phyloP scores from a whole-genome alignment of 345 rosid genomes.

The Salix arbutifolia region DNA sequence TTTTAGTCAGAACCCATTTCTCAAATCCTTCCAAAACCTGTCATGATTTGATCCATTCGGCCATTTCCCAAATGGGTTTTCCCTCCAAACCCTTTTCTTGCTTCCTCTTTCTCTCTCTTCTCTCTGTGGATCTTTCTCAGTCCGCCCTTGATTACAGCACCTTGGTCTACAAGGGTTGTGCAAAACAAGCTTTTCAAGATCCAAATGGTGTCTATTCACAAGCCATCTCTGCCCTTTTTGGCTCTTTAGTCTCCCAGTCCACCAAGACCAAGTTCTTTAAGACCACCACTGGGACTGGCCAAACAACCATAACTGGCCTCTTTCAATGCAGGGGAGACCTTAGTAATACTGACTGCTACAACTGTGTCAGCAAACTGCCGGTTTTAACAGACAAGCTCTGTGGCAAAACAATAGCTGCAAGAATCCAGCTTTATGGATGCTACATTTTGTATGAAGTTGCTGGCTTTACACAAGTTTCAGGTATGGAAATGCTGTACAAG shows the following conservation, averaged over 20 bases:
- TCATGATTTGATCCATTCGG: slow-evolving; percentile 55
- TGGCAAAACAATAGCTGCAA: slow-evolving; percentile 66
- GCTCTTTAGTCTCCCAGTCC: slow-evolving; percentile 76
- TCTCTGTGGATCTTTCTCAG: slow-evolving; percentile 36
- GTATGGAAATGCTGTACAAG: slow-evolving; percentile 85
- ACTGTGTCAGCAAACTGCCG: slow-evolving; percentile 86
- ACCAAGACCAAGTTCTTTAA: slow-evolving; percentile 77
- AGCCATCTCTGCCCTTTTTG: slow-evolving; percentile 79
- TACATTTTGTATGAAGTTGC: slow-evolving; percentile 77
- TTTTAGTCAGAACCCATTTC: slow-evolving; percentile 25
- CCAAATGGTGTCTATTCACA: slow-evolving; percentile 80
- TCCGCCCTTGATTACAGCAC: slow-evolving; percentile 57
- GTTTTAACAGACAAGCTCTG: slow-evolving; percentile 67
- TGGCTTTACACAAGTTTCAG: slow-evolving; percentile 81
- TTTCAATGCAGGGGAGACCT: slow-evolving; percentile 97
- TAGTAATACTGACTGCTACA: slow-evolving; percentile 66
- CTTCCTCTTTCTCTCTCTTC: slow-evolving; percentile 31
- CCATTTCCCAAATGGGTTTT: slow-evolving; percentile 31
- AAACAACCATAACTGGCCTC: slow-evolving; percentile 71
- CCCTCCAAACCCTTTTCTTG: slow-evolving; percentile 33
- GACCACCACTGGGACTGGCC: slow-evolving; percentile 72
- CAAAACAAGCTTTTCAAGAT: slow-evolving; percentile 71
- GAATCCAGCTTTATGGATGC: slow-evolving; percentile 87
- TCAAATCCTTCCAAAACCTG: slow-evolving; percentile 20
- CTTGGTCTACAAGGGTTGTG: slow-evolving; percentile 87